Evolutionary conservation across 768 basidiomycete species (phyloP).

Genomic region (Obba rivulosa): DNA sequence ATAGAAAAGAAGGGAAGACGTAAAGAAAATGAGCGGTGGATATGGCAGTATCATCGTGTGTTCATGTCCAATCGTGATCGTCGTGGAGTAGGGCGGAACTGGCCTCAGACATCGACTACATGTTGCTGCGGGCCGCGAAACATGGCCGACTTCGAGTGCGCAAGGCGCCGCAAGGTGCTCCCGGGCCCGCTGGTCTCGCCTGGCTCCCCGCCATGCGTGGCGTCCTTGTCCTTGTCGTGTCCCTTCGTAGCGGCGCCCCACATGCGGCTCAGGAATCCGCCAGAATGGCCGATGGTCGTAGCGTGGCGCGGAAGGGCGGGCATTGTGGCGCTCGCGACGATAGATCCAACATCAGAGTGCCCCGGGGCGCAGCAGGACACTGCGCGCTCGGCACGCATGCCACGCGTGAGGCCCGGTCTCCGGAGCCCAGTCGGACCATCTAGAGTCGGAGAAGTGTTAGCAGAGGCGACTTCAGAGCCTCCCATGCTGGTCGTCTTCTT

Average conservation of each 20-base stretch:
- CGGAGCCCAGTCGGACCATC: neutral
- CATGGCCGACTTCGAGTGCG: conserved; percentile 40
- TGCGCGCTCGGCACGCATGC: conserved; percentile 1
- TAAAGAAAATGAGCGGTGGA: conserved; percentile 5
- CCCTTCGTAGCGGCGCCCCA: conserved; percentile 58
- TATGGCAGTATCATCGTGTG: neutral
- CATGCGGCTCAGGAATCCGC: conserved; percentile 66
- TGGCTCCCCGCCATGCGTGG: conserved; percentile 16
- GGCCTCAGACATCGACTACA: conserved; percentile 10
- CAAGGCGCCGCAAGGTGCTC: conserved; percentile 34
- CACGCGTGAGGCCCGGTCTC: conserved; percentile 2
- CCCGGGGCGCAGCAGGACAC: conserved; percentile 1
- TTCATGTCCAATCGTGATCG: conserved; percentile 4
- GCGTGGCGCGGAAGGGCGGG: conserved; percentile 14
- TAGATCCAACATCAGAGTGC: neutral
- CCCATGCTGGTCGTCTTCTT: conserved; percentile 5
- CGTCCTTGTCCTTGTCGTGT: conserved; percentile 23
- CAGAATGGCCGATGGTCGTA: conserved; percentile 13
- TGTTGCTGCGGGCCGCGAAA: conserved; percentile 28
- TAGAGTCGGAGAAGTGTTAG: neutral
- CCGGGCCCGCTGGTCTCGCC: conserved; percentile 25
- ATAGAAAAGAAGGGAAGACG: conserved; percentile 8
- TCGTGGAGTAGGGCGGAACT: neutral
- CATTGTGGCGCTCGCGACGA: conserved; percentile 20
- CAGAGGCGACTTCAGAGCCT: too few relatives aligned